These are phyloP conservation scores for Betula pendula DNA, from an alignment of 306 rosid genomes.

Conservation along the genomic window DNA sequence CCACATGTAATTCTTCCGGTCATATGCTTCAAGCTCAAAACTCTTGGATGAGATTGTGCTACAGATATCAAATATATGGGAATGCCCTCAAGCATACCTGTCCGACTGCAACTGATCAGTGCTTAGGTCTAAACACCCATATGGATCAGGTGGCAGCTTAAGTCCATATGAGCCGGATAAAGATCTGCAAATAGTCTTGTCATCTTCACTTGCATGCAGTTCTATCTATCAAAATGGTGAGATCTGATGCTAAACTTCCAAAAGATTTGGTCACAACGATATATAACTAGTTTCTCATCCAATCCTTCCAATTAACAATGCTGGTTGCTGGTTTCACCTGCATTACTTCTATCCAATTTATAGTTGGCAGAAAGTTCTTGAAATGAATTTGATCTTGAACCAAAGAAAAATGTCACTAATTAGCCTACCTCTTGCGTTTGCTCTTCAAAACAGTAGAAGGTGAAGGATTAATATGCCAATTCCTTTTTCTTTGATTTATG, in stretches of 20 bases:
- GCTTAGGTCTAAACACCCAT: not conserved
- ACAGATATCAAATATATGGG: not conserved
- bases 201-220: slow-evolving; percentile 5
- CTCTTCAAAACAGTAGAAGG: slow-evolving; percentile 58
- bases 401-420: not conserved
- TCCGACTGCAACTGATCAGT: not conserved
- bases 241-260: slow-evolving; percentile 1
- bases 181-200: not conserved
- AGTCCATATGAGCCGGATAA: not conserved
- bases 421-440: slow-evolving; percentile 80
- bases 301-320: slow-evolving; percentile 38
- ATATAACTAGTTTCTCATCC: slow-evolving; percentile 7
- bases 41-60: not conserved
- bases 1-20: not conserved
- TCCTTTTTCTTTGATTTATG: slow-evolving; percentile 72
- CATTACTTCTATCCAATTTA: slow-evolving; percentile 38
- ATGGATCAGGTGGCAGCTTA: slow-evolving; percentile 20
- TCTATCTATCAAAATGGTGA: not conserved
- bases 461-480: slow-evolving; percentile 83
- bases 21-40: not conserved
- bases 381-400: slow-evolving; percentile 1
- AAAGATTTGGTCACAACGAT: not conserved
- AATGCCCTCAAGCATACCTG: not conserved
- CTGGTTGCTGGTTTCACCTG: slow-evolving; percentile 67
- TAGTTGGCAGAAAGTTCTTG: slow-evolving; percentile 12